These are phyloP conservation scores for Ichthyophonus hoferi DNA, from an alignment of 208 protist genomes.

Conservation along the genomic window DNA sequence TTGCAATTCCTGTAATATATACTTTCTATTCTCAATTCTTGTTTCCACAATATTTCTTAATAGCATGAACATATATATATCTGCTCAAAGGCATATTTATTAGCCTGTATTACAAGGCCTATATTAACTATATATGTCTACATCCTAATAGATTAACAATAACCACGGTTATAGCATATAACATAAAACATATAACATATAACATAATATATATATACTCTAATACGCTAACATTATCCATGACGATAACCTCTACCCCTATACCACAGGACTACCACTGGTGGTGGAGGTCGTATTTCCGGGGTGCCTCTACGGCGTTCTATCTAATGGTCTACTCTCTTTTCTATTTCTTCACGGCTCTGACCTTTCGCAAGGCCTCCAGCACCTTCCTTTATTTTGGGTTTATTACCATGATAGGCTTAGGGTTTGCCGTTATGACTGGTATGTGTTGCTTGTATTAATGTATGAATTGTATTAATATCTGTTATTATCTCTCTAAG, in stretches of 20 bases:
- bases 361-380: neutral
- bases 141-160: too few relatives aligned
- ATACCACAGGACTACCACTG: conserved; percentile 86
- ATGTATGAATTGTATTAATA: neutral
- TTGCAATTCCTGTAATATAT: neutral
- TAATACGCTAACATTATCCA: too few relatives aligned
- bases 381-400: neutral
- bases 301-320: conserved; percentile 74
- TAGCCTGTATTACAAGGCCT: too few relatives aligned
- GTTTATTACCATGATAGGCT: neutral
- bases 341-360: conserved; percentile 71
- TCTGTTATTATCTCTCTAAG: neutral
- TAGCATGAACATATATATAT: too few relatives aligned
- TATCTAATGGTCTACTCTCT: conserved; percentile 86
- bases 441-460: neutral
- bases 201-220: too few relatives aligned
- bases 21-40: too few relatives aligned
- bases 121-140: too few relatives aligned
- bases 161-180: too few relatives aligned
- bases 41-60: too few relatives aligned
- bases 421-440: neutral
- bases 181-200: too few relatives aligned
- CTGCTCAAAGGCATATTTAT: too few relatives aligned
- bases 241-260: too few relatives aligned
- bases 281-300: conserved; percentile 94